A percentile compares a stretch with the other conserved stretches of the same genome.
These are phyloP conservation scores for Cephalotrichum gorgonifer DNA, from an alignment of 2,329 filamentous ascomycete genomes.

Conservation along the genomic window DNA sequence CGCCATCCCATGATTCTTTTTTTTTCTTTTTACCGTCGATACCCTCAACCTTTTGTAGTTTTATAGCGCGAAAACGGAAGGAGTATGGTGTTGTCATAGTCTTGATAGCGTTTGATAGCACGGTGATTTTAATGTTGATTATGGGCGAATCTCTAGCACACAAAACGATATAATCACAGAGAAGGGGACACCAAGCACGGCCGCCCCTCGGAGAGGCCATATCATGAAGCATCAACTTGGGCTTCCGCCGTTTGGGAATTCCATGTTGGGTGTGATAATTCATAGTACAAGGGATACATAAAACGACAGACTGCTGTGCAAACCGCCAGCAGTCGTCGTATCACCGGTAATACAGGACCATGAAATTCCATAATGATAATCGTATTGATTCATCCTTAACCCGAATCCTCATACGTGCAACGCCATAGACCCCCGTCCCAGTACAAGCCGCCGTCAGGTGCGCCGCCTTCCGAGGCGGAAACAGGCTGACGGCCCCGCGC, in stretches of 20 bases:
- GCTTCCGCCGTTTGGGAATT: too few relatives aligned
- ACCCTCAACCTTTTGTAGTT: not conserved
- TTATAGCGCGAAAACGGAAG: not conserved
- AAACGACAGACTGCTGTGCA: not conserved
- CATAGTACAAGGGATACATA: not conserved
- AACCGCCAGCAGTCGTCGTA: not conserved
- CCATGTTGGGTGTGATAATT: not conserved
- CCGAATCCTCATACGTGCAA: not conserved
- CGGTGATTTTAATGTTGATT: not conserved
- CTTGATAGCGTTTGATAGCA: not conserved
- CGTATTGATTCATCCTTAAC: not conserved
- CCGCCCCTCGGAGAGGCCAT: too few relatives aligned
- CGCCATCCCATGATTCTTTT: constrained; percentile 6
- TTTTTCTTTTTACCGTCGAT: not conserved
- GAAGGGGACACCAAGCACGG: not conserved
- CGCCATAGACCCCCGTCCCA: not conserved
- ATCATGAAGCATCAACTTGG: too few relatives aligned
- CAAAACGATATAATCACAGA: not conserved
- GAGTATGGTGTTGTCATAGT: not conserved
- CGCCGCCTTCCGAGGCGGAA: not conserved
- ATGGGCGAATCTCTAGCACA: not conserved
- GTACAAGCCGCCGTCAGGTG: not conserved
- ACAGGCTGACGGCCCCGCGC: not conserved
- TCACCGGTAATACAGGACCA: not conserved
- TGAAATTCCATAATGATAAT: not conserved